Evolutionary conservation across 192 early-diverging fungal species (phyloP).

Genomic region (Umbelopsis isabellina): DNA sequence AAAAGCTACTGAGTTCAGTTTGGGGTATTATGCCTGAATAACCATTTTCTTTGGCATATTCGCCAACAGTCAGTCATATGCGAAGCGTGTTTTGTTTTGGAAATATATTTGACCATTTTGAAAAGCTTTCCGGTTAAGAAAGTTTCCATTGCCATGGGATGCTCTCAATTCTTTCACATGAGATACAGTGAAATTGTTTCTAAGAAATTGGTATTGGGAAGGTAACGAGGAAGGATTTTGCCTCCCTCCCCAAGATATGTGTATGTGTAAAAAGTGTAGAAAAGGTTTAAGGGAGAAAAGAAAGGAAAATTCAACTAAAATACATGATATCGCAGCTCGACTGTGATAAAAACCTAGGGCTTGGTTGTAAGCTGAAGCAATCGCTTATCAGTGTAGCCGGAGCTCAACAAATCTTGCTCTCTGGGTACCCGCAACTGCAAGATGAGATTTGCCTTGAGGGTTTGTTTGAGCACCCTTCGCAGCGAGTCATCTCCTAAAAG

Average conservation of each 20-base stretch:
- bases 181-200: no score
- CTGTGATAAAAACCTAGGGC: background rate
- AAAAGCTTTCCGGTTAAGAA: no score
- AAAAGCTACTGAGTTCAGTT: no score
- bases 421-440: constrained; percentile 42
- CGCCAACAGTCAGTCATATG: no score
- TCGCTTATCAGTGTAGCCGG: constrained; percentile 46
- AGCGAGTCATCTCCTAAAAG: constrained; percentile 43
- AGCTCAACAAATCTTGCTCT: constrained; percentile 43
- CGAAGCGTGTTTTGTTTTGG: no score
- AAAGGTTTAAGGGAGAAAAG: background rate
- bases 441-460: constrained; percentile 33
- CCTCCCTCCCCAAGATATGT: background rate
- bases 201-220: no score
- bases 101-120: no score
- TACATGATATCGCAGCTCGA: background rate
- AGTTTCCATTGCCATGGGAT: no score
- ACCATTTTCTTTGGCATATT: no score
- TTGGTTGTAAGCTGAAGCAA: constrained; percentile 37
- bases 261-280: background rate
- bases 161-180: no score
- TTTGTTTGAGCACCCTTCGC: constrained; percentile 39
- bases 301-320: constrained; percentile 16
- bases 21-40: no score
- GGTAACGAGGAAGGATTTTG: background rate